A percentile compares a stretch with the other conserved stretches of the same genome.
phyloP scores from a whole-genome alignment of 495 filamentous ascomycete genomes.

The Penicillium daleae region DNA sequence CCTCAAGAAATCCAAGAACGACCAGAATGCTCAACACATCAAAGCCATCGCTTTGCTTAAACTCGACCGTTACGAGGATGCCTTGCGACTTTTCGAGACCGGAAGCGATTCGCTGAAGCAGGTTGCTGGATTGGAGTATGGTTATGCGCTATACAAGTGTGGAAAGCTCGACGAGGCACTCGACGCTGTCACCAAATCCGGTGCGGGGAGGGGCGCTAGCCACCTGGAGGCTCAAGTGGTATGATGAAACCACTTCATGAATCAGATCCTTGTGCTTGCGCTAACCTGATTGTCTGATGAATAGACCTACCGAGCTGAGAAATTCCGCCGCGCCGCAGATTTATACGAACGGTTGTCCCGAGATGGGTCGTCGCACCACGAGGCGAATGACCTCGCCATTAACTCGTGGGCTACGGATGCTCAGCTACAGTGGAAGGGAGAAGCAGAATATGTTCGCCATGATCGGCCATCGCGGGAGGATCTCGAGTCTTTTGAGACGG shows the following conservation, averaged over 20 bases:
- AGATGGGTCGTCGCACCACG: constrained; percentile 55
- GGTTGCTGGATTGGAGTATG: constrained; percentile 73
- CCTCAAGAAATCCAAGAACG: constrained; percentile 64
- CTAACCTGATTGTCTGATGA: constrained; percentile 13
- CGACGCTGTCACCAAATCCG: constrained; percentile 54
- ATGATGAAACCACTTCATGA: constrained; percentile 48
- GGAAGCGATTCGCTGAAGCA: constrained; percentile 69
- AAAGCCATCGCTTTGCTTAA: constrained; percentile 87
- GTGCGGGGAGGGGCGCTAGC: constrained; percentile 62
- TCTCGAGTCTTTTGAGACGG: constrained; percentile 87
- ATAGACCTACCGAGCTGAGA: constrained; percentile 80
- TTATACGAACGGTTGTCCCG: constrained; percentile 68
- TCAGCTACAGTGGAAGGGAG: constrained; percentile 83
- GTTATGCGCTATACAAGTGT: constrained; percentile 90
- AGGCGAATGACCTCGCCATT: constrained; percentile 85
- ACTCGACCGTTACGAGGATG: constrained; percentile 92
- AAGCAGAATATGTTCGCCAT: constrained; percentile 53
- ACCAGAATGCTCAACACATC: constrained; percentile 71
- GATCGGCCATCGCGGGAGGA: constrained; percentile 72
- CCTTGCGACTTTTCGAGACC: constrained; percentile 73
- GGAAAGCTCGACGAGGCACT: constrained; percentile 76
- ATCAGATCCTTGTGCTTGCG: neutral
- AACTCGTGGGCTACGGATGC: constrained; percentile 80
- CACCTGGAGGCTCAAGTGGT: constrained; percentile 91
- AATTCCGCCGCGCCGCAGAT: constrained; percentile 71